These are phyloP conservation scores for Podospora pseudocomata DNA, from an alignment of 495 filamentous ascomycete genomes.

Conservation along the genomic window DNA sequence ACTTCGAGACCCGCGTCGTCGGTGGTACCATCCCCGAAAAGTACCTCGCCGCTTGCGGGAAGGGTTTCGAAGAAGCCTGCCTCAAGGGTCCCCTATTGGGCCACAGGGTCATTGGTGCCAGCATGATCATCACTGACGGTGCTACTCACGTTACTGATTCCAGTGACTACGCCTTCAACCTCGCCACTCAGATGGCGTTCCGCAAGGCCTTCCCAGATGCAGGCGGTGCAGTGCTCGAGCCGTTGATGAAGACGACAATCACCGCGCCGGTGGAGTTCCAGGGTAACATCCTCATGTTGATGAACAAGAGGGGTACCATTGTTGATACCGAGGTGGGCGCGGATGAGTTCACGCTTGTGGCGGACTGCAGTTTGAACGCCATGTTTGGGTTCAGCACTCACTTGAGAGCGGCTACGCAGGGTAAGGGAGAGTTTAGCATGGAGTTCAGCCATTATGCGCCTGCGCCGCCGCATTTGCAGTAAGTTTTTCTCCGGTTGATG, in stretches of 20 bases:
- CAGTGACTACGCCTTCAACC: conserved; percentile 97
- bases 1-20: conserved; percentile 80
- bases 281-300: conserved; percentile 85
- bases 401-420: conserved; percentile 90
- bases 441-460: conserved; percentile 95
- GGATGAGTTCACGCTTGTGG: conserved; percentile 93
- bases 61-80: conserved; percentile 84
- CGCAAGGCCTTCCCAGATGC: conserved; percentile 84
- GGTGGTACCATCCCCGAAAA: conserved; percentile 95
- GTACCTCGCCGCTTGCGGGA: conserved; percentile 91
- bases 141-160: conserved; percentile 98
- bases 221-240: conserved; percentile 80
- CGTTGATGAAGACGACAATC: conserved; percentile 96
- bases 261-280: conserved; percentile 97
- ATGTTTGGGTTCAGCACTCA: conserved; percentile 97
- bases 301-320: conserved; percentile 97
- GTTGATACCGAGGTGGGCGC: conserved; percentile 91
- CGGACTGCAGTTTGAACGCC: conserved; percentile 86
- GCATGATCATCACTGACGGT: conserved; percentile 94
- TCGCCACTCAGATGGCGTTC: conserved; percentile 94
- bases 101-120: conserved; percentile 84
- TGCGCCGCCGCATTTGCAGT: conserved; percentile 86
- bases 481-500: conserved; percentile 37
- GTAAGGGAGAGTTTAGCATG: conserved; percentile 99
- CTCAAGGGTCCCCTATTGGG: conserved; percentile 88